Base-by-base conservation (phyloP, 345 rosid species). In the Kandelia obovata region DNA sequence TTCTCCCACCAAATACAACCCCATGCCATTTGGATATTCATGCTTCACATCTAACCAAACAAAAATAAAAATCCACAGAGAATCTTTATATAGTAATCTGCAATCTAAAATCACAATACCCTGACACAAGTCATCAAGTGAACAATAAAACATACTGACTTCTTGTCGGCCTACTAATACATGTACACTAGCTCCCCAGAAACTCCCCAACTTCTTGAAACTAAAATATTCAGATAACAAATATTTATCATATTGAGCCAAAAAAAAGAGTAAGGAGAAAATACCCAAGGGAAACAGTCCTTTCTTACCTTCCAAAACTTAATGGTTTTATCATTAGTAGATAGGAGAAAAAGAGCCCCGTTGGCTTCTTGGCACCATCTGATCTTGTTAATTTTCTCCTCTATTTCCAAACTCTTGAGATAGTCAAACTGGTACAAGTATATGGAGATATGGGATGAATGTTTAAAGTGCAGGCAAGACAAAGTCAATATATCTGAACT, bases 361-460 rank as follows among this genome's bases (percentile, higher is more conserved):
- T 91, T 93, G 3, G 93, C 94, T 39, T 89, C 73, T 77, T 88
- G 98, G 79, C 96, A 93, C 98, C 97, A 91, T 82, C 88, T 89
- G 53, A 93, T 89, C 70, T 93, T 89, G 87, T 93, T 93, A 69
- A 93, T 93, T 67, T 93, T 93, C 90, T 93, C 98, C 82, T 89
- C 98, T 76, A 93, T 93, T 84, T 93, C 98, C 94, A 93, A 86
- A 75, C 98, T 93, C 87, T 89, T 93, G 65, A 93, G 87, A 78
- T 93, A 93, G 76, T 93, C 98, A 84, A 93, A 93, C 98, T 93
- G 59, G 19, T 25, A 56, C 11, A 56, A 13, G 25, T 86, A 53
- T 53, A 31, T 30, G 66, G 53, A 75, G 55, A 23, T 27, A 70
- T 27, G 37, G 77, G 65, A 73, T 64, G 62, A 71, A 67, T 13